Evolutionary conservation across 352 stramenopile species (phyloP).

Genomic region (Ophiocytium majus): DNA sequence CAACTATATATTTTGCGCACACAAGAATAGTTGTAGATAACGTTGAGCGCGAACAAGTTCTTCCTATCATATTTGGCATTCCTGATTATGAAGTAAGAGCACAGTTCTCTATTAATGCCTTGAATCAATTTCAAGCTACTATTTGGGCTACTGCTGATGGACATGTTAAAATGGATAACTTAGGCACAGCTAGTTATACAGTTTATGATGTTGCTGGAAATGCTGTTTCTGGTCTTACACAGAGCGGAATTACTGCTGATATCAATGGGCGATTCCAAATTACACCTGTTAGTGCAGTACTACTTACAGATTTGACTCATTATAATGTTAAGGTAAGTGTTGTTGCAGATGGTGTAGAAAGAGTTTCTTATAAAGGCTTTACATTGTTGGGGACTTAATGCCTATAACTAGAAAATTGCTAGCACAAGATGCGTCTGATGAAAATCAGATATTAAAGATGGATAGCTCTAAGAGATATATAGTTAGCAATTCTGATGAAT

Average conservation of each 20-base stretch:
- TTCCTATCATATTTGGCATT: conserved; percentile 14
- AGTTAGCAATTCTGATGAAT: conserved; percentile 8
- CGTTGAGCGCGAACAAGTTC: conserved; percentile 5
- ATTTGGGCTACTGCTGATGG: conserved; percentile 11
- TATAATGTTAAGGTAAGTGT: conserved; percentile 16
- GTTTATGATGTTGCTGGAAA: conserved; percentile 19
- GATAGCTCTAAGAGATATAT: conserved; percentile 10
- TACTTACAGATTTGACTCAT: conserved; percentile 16
- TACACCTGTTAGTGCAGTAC: conserved; percentile 4
- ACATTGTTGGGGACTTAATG: conserved; percentile 3
- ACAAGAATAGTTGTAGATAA: conserved; percentile 15
- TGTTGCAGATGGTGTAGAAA: conserved; percentile 8
- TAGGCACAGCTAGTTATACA: neutral
- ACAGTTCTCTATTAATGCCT: conserved; percentile 11
- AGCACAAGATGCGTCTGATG: conserved; percentile 9
- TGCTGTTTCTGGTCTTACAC: conserved; percentile 2
- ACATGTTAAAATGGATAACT: conserved; percentile 15
- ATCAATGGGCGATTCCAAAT: conserved; percentile 7
- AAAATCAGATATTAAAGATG: conserved; percentile 20
- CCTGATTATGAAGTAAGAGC: conserved; percentile 15
- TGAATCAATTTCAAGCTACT: conserved; percentile 8
- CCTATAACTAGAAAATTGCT: conserved; percentile 13
- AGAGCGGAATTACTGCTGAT: conserved; percentile 4
- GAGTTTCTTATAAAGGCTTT: conserved; percentile 16
- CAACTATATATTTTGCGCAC: conserved; percentile 2